A percentile compares a stretch with the other conserved stretches of the same genome.
These are phyloP conservation scores for Wickerhamomyces canadensis DNA, from an alignment of 805 yeast species.

Conservation along the genomic window DNA sequence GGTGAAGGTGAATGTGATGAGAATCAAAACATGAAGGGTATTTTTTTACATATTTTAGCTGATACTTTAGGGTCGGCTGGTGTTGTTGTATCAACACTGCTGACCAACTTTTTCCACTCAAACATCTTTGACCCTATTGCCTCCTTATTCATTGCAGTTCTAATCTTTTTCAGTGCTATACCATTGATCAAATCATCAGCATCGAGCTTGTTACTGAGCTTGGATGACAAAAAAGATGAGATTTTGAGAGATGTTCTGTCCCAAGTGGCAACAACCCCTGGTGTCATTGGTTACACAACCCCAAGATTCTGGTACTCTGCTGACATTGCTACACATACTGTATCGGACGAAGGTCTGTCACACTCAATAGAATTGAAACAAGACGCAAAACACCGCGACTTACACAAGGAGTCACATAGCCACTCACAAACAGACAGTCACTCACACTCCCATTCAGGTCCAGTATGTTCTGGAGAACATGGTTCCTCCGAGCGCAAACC, in stretches of 20 bases:
- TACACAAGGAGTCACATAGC: not conserved
- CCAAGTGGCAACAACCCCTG: constrained; percentile 65
- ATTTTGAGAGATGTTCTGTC: constrained; percentile 57
- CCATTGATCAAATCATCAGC: constrained; percentile 84
- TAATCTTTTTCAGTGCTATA: constrained; percentile 75
- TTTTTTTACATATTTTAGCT: constrained; percentile 88
- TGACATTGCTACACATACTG: constrained; percentile 23
- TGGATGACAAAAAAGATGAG: constrained; percentile 56
- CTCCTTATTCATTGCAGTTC: constrained; percentile 75
- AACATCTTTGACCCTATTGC: constrained; percentile 90
- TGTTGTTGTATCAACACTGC: constrained; percentile 83
- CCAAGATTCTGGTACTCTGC: constrained; percentile 86
- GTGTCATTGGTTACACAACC: constrained; percentile 78
- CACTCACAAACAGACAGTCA: constrained; percentile 4
- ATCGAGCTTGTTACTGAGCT: constrained; percentile 57
- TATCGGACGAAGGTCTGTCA: constrained; percentile 20
- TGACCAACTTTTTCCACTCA: constrained; percentile 61
- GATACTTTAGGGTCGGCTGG: constrained; percentile 97
- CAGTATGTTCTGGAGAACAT: constrained; percentile 5
- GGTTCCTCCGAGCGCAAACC: constrained; percentile 16
- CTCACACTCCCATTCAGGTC: constrained; percentile 1
- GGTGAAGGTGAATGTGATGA: constrained; percentile 26
- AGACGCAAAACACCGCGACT: not conserved
- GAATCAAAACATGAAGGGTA: constrained; percentile 87
- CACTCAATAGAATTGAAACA: constrained; percentile 12